Conservation (phyloP, 2,329 filamentous ascomycete genomes). For the Amesomyces nigricolor region DNA sequence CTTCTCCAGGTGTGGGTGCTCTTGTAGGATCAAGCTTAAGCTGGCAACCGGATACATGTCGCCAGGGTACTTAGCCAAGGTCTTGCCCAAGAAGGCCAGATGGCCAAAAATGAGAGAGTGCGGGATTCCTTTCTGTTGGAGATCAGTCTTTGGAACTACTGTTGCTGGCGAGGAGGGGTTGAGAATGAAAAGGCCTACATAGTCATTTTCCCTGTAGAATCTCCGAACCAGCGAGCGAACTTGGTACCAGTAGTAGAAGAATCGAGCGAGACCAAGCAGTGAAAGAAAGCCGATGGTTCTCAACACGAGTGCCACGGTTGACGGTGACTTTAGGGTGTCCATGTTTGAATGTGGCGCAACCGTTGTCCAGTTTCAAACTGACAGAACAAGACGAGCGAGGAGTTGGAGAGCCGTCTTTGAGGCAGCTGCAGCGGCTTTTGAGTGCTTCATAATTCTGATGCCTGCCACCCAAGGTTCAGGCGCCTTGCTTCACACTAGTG, state of each 20-base stretch:
- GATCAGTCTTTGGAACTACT: not conserved
- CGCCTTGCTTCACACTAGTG: too few relatives aligned
- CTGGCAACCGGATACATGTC: constrained; percentile 27
- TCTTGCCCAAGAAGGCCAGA: constrained; percentile 25
- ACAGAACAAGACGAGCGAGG: too few relatives aligned
- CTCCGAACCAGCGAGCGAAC: constrained; percentile 27
- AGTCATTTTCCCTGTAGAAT: constrained; percentile 25
- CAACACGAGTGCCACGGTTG: constrained; percentile 9
- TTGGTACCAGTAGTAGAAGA: constrained; percentile 28
- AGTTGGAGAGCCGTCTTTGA: too few relatives aligned
- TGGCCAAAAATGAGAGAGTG: constrained; percentile 34
- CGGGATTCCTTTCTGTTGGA: constrained; percentile 30
- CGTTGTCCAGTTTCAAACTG: too few relatives aligned
- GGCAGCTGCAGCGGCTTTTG: too few relatives aligned
- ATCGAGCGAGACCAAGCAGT: constrained; percentile 17
- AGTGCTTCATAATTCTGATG: too few relatives aligned
- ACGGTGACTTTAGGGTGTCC: too few relatives aligned
- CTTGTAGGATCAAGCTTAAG: constrained; percentile 24
- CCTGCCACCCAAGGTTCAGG: too few relatives aligned
- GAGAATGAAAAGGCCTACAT: constrained; percentile 23
- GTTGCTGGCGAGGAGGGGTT: too few relatives aligned
- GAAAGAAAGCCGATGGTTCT: constrained; percentile 8
- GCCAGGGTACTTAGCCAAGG: constrained; percentile 27
- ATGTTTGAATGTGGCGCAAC: too few relatives aligned
- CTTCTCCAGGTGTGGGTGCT: constrained; percentile 30